Conservation (phyloP, 768 basidiomycete genomes). For the Lactifluus subvellereus region DNA sequence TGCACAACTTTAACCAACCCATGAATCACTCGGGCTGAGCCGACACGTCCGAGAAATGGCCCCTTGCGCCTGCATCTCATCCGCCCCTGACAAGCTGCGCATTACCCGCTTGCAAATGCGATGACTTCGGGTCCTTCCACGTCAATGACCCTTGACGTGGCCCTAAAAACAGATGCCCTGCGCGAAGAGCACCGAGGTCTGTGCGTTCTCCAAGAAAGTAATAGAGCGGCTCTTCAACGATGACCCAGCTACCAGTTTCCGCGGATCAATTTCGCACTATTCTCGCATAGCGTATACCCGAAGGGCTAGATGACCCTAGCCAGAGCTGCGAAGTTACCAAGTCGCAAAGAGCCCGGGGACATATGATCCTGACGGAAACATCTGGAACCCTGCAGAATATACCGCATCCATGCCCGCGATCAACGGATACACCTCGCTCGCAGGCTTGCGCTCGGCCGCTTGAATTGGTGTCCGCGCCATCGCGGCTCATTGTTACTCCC, state of each 20-base stretch:
- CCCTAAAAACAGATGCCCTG: neutral
- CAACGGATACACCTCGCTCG: neutral
- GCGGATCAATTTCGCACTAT: neutral
- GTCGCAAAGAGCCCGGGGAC: neutral
- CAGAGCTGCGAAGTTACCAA: neutral
- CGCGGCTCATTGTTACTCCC: too few relatives aligned
- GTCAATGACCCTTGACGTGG: conserved; percentile 3
- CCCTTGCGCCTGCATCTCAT: too few relatives aligned
- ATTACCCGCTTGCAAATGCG: neutral
- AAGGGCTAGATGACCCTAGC: neutral
- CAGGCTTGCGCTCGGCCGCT: neutral
- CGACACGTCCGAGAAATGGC: too few relatives aligned
- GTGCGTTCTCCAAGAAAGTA: neutral
- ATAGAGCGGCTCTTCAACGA: too few relatives aligned
- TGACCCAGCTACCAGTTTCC: too few relatives aligned
- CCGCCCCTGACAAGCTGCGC: too few relatives aligned
- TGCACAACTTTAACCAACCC: too few relatives aligned
- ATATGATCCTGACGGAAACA: neutral
- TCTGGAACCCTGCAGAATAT: neutral
- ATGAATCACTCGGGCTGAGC: too few relatives aligned
- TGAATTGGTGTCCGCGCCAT: neutral
- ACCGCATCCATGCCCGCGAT: neutral
- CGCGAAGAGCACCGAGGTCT: neutral
- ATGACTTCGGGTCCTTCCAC: neutral
- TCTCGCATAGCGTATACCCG: neutral